phyloP scores from a whole-genome alignment of 164 flowering plant genomes.

The Stephania japonica region DNA sequence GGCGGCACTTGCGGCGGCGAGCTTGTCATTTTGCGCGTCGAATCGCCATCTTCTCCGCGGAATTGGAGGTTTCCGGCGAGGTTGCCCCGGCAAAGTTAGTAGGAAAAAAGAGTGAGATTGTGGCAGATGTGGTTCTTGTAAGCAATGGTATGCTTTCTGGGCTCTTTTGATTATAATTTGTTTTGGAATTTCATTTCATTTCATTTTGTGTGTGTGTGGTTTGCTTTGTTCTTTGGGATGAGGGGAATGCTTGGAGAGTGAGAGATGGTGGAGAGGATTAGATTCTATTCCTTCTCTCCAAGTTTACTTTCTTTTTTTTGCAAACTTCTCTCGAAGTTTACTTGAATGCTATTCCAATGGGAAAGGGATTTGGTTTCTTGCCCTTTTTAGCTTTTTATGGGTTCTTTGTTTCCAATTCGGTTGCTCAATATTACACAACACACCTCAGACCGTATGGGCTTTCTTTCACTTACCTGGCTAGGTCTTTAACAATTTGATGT shows the following conservation, averaged over 20 bases:
- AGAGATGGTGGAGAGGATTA: neutral
- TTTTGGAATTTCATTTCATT: neutral
- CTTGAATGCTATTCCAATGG: too few relatives aligned
- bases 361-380: neutral
- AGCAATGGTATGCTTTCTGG: neutral
- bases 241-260: neutral
- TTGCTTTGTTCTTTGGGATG: neutral
- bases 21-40: conserved; percentile 8
- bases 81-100: too few relatives aligned
- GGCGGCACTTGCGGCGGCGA: conserved; percentile 12
- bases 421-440: neutral
- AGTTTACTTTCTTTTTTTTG: neutral
- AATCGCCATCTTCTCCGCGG: conserved; percentile 4
- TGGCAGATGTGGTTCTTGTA: neutral
- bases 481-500: too few relatives aligned
- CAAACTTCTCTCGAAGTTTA: neutral
- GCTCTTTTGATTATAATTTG: neutral
- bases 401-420: neutral
- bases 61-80: too few relatives aligned
- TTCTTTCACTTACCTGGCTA: too few relatives aligned
- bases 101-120: neutral
- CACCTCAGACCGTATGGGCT: neutral
- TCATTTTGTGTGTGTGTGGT: too few relatives aligned
- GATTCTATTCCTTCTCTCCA: neutral
- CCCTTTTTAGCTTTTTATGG: neutral